These are phyloP conservation scores for Podospora bellae-mahoneyi DNA, from an alignment of 495 filamentous ascomycete species.

Conservation along the genomic window DNA sequence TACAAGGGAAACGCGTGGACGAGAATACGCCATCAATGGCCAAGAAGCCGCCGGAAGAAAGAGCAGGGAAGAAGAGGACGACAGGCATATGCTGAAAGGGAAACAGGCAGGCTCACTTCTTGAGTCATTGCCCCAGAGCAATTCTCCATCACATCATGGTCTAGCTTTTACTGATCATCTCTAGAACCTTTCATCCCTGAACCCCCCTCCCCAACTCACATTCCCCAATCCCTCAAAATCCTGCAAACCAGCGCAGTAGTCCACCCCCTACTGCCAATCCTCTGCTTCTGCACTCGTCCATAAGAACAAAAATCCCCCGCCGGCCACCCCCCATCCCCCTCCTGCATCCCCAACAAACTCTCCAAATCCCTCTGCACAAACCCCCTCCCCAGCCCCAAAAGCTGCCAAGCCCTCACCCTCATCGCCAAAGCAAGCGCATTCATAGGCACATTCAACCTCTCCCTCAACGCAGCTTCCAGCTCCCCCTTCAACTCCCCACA, in stretches of 20 bases:
- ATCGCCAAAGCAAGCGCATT: slow-evolving; percentile 6
- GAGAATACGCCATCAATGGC: no score
- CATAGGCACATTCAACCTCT: not conserved
- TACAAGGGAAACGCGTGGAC: no score
- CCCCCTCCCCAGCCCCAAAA: not conserved
- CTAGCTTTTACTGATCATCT: no score
- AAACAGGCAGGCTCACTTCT: no score
- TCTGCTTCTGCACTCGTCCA: not conserved
- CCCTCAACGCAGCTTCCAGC: not conserved
- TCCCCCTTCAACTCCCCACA: not conserved
- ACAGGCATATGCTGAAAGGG: no score
- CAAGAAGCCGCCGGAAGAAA: no score
- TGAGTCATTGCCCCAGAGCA: no score
- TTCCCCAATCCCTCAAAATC: not conserved
- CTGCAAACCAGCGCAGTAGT: slow-evolving; percentile 4
- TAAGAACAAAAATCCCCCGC: slow-evolving; percentile 1
- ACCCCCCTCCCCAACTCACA: no score
- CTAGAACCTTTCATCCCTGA: no score
- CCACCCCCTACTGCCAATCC: slow-evolving; percentile 3
- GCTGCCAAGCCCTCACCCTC: slow-evolving; percentile 6
- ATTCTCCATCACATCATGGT: no score
- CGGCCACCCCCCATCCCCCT: slow-evolving; percentile 5
- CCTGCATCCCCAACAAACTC: not conserved
- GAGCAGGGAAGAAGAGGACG: no score
- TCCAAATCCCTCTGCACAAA: slow-evolving; percentile 3